Base-by-base conservation (phyloP, 192 early-diverging fungal genomes). In the Linderina pennispora region DNA sequence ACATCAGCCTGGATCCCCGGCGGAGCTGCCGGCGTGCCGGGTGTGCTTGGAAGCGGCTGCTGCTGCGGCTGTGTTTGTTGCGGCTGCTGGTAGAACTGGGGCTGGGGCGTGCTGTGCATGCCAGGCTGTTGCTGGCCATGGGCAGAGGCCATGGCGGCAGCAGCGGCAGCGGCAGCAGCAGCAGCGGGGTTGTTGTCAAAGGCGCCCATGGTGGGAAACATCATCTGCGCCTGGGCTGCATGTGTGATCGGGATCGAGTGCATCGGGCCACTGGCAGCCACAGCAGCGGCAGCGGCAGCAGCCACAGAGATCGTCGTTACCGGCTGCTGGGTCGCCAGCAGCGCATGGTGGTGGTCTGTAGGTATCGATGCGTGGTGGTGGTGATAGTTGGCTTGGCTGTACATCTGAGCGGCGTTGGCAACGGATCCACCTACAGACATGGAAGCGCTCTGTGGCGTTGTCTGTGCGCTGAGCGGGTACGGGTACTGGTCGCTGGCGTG, bases 401-500 rank as follows among this genome's bases (percentile, higher is more conserved):
- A 68, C n/a, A n/a, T n/a, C n/a, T n/a, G n/a, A n/a, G n/a, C n/a
- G n/a, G n/a, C n/a, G n/a, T n/a, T n/a, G 6, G 40, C 44, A 14
- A 56, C 42, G 34, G 61, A 42, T 5, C 53, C 41, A 32, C 53
- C 45, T 21, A 31, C 60, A 24, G 48, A 33, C 10, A 21, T 40
- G 23, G 23, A 40, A 20, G 40, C 28, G 11, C 28, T 23, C 20
- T 59, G 58, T 53, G 58, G 46, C 36, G 46, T 15, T 8, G 46
- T 38, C 47, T 48, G 45, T 8, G 46, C 26, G 34, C 38, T 40
- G 19, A 62, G 43, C 36, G 49, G 24, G 42, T 69, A 62, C 9
- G 58, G 50, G 40, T 62, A 58, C 25, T 70, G 66, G 45, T 70
- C 66, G 22, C 56, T 40, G 33, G 65, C 65, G 43, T 70, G 66